Evolutionary conservation across 176 grass and related monocot species (phyloP), one percentile per base, ranked within the genome.

Genomic region (Lolium rigidum): DNA sequence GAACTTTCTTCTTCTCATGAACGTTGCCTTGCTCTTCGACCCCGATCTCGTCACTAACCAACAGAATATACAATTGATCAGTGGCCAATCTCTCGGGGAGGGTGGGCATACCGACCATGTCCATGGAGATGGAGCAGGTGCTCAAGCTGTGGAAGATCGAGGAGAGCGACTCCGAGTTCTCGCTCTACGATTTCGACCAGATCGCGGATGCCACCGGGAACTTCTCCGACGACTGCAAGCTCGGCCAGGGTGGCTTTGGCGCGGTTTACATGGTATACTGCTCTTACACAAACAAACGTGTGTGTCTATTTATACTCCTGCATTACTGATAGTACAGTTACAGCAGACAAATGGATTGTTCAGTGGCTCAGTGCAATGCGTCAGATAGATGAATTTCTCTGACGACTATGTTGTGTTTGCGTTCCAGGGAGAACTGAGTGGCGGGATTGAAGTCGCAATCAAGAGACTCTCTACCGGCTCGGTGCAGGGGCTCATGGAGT

Each of bases 201-300:
- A 52, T 89, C 44, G 78, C 3, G 1, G 37, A 75, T 5, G 90
- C 93, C 66, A 94, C 90, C 0, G 4, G 80, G 5, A 86, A 94
- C 75, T 92, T 94, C 82, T 86, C 85, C 0, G 50, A 90, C 11
- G 62, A 46, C 22, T 39, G 84, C 74, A 95, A 92, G 69, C 85
- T 95, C 4, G 93, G 93, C 0, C 86, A 92, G 76, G 93, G 93
- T 1, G 93, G 93, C 37, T 94, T 94, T 18, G 93, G 93, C 1
- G 47, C 82, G 7, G 93, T 94, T 4, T 94, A 94, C 74, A 94
- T 73, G 87, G 87, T 91, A 51, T 11, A 7, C 15, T n/a, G 31
- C 1, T 11, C 60, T 39, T 54, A 14, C 17, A 51, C 6, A 10
- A 7, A 15, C 21, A 3, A 20, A 25, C 10, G 1, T 22, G 0